Evolutionary conservation across 208 protist species (phyloP).

Genomic region (Tritrichomonas musculus): DNA sequence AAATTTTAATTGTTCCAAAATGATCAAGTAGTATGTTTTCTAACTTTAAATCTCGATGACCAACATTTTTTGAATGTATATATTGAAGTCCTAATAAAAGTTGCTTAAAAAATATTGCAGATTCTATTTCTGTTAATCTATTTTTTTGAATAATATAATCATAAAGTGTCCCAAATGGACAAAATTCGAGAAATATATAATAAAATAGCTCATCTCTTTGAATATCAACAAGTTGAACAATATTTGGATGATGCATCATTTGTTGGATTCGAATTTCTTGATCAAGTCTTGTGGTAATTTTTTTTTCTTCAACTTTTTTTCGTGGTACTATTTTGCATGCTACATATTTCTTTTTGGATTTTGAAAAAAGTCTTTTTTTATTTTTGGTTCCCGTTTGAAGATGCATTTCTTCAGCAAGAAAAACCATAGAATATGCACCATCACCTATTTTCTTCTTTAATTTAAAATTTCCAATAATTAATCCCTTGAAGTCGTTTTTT

Average conservation of each 20-base stretch:
- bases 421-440: too few relatives aligned
- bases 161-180: background rate
- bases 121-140: background rate
- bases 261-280: background rate
- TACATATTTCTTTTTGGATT: too few relatives aligned
- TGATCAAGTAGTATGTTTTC: conserved; percentile 20
- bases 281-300: background rate
- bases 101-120: background rate
- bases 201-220: background rate
- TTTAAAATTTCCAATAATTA: too few relatives aligned
- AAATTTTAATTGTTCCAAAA: conserved; percentile 8
- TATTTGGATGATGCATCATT: background rate
- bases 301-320: background rate
- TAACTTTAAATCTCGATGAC: background rate
- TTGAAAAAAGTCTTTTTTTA: too few relatives aligned
- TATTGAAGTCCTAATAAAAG: background rate
- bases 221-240: background rate
- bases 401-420: too few relatives aligned
- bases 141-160: background rate
- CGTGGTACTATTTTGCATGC: background rate
- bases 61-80: background rate
- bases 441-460: too few relatives aligned
- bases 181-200: conserved; percentile 30
- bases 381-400: too few relatives aligned
- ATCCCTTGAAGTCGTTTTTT: too few relatives aligned